Percentiles rank a stretch among this genome's conserved stretches.
phyloP scores from a whole-genome alignment of 75 land plant species.

The Selaginella tamariscina region DNA sequence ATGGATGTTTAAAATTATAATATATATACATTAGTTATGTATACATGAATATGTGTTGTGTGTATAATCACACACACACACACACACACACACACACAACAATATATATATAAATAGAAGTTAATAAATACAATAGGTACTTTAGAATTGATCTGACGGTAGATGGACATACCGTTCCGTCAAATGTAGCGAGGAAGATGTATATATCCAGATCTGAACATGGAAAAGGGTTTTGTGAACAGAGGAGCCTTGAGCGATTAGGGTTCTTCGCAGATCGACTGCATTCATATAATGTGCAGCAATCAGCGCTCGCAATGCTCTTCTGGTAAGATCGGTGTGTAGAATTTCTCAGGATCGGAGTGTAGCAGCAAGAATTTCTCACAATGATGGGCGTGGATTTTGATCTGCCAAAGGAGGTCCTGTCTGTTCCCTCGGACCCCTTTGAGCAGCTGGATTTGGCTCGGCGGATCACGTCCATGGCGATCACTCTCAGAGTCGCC shows the following conservation, averaged over 20 bases:
- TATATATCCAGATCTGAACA: background rate
- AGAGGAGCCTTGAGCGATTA: background rate
- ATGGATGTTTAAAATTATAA: too few species aligned
- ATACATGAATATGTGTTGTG: too few species aligned
- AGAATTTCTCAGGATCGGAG: background rate
- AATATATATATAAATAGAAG: too few species aligned
- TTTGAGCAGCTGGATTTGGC: constrained; percentile 20
- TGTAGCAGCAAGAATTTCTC: background rate
- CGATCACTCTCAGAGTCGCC: constrained; percentile 13
- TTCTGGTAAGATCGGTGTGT: background rate
- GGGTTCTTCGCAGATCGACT: background rate
- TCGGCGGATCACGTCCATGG: constrained; percentile 7
- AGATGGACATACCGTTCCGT: constrained; percentile 1
- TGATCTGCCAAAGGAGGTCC: constrained; percentile 16
- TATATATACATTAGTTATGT: too few species aligned
- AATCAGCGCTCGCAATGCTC: background rate
- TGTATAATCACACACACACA: too few species aligned
- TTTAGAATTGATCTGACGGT: background rate
- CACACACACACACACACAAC: too few species aligned
- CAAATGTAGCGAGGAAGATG: background rate
- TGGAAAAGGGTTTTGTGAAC: background rate
- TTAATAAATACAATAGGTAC: too few species aligned
- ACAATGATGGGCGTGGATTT: constrained; percentile 11
- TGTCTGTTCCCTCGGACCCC: constrained; percentile 18
- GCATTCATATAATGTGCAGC: background rate